A percentile compares a stretch with the other conserved stretches of the same genome.
Conservation (phyloP, 345 rosid genomes). For the Populus deltoides region DNA sequence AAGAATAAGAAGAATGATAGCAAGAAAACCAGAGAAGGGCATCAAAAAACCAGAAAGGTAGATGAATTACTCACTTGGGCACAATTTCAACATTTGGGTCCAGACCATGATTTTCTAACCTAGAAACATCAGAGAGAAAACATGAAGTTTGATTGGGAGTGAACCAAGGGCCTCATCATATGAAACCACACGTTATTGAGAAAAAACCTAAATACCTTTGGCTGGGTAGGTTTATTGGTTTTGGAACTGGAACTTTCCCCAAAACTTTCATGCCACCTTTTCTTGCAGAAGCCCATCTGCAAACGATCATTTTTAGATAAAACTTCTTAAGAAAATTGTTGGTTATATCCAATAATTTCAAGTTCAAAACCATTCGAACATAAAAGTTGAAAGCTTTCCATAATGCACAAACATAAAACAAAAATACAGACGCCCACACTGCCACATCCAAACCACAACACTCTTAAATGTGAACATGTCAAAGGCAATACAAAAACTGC, state of each 20-base stretch:
- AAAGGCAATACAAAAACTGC: not conserved
- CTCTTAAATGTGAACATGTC: not conserved
- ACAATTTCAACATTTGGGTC: constrained; percentile 97
- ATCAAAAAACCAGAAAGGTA: not conserved
- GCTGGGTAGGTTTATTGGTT: constrained; percentile 96
- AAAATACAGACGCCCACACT: not conserved
- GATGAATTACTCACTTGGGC: constrained; percentile 74
- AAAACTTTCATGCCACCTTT: constrained; percentile 87
- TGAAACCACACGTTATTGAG: not conserved
- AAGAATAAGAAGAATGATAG: not conserved
- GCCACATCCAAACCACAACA: not conserved
- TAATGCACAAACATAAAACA: not conserved
- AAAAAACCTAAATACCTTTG: constrained; percentile 59
- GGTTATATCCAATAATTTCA: not conserved
- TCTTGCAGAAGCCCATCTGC: constrained; percentile 81
- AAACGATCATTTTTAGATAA: not conserved
- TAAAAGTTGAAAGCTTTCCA: not conserved
- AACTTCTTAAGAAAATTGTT: not conserved
- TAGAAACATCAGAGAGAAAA: constrained; percentile 35
- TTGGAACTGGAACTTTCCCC: constrained; percentile 96
- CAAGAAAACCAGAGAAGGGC: not conserved
- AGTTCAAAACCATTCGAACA: not conserved
- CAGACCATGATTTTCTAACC: constrained; percentile 96
- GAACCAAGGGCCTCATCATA: not conserved
- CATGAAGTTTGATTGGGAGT: not conserved